Evolutionary conservation across 1,139 yeast species (phyloP), one percentile per base, ranked within the genome.

Genomic region (Lizanozyma gosingica): DNA sequence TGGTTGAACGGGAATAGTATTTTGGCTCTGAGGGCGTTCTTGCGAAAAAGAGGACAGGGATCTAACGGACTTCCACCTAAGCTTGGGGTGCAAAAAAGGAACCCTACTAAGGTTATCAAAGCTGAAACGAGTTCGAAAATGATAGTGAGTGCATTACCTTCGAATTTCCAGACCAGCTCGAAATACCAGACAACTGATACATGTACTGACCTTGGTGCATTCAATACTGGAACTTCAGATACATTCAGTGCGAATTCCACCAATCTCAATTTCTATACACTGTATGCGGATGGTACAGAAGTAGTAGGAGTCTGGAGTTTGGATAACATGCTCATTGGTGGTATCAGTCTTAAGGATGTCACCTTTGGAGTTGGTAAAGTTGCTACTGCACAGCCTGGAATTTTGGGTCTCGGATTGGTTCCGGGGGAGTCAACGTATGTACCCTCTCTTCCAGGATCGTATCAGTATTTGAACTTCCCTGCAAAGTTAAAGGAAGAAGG

Each of bases 401-500:
- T 76, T 29, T 57, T 77, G 37, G 83, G 83, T 14, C 65, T 78
- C 42, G 83, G 83, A 4, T 64, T 73, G 38, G 63, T 69, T 1
- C 67, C 66, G 2, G 59, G 67, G 45, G 77, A 71, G 50, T 27
- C 35, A 27, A 39, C 47, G 18, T 14, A 39, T 2, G 37, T 43
- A 48, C 51, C 48, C 33, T 34, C 46, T 4, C 45, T 44, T 8
- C 17, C 45, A 6, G 11, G 11, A 6, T 11, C 29, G 6, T 22
- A 22, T 40, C 54, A 48, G 47, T 62, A 73, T 49, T 54, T 55
- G 41, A 73, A 73, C 53, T 56, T 70, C 42, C 83, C 83, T 14
- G 50, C 57, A 36, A 62, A 60, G 40, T 57, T 78, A 58, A 65
- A 62, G 49, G 55, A 60, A 39, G 67, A 69, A 40, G 83, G 83